Evolutionary conservation across 2,329 filamentous ascomycete genomes (phyloP).

Genomic region (Colletotrichum costaricense): DNA sequence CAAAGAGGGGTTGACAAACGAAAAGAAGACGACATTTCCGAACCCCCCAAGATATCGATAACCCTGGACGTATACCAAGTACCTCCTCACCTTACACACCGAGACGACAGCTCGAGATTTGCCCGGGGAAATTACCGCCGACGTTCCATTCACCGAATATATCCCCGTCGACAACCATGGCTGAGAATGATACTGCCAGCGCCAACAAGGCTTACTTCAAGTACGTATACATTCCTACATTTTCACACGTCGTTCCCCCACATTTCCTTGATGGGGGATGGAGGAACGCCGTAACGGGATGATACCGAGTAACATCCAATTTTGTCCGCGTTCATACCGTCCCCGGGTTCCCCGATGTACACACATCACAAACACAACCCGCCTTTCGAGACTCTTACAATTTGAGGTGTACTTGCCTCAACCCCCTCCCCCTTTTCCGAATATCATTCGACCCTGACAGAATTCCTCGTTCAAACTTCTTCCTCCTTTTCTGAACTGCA

Average conservation of each 20-base stretch:
- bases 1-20: slow-evolving; percentile 32
- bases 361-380: not conserved
- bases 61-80: not conserved
- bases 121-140: too few species aligned
- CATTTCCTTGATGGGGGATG: not conserved
- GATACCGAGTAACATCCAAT: not conserved
- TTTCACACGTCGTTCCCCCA: not conserved
- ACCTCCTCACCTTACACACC: not conserved
- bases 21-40: slow-evolving; percentile 1
- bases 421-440: too few species aligned
- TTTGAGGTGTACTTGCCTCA: too few species aligned
- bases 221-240: slow-evolving; percentile 21
- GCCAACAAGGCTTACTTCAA: slow-evolving; percentile 38
- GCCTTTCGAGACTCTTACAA: not conserved
- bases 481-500: too few species aligned
- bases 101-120: not conserved
- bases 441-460: too few species aligned
- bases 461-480: not conserved
- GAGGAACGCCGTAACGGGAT: not conserved
- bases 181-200: slow-evolving; percentile 20
- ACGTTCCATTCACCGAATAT: not conserved
- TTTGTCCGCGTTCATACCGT: not conserved
- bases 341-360: slow-evolving; percentile 30
- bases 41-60: not conserved
- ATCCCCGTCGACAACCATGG: not conserved